A percentile compares a stretch with the other conserved stretches of the same genome.
Evolutionary conservation across 352 stramenopile genomes (phyloP).

Genomic region (Elongisporangium undulatum): DNA sequence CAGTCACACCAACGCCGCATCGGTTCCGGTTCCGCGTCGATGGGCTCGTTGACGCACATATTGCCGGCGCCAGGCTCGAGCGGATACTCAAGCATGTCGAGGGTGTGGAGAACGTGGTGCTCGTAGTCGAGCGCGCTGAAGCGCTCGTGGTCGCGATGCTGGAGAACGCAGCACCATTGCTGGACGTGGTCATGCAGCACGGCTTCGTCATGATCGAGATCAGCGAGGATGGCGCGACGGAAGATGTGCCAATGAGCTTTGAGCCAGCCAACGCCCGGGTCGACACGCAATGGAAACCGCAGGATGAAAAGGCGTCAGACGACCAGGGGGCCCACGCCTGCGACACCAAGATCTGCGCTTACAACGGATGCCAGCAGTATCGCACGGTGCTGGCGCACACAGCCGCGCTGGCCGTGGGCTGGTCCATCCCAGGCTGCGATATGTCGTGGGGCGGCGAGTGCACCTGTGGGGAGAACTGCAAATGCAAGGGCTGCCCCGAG

Average conservation of each 20-base stretch:
- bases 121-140: conserved; percentile 51
- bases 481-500: conserved; percentile 68
- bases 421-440: conserved; percentile 70
- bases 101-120: conserved; percentile 60
- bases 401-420: conserved; percentile 69
- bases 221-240: conserved; percentile 17
- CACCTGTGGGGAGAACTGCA: conserved; percentile 73
- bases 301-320: neutral
- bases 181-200: conserved; percentile 28
- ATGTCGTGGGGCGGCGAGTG: conserved; percentile 79
- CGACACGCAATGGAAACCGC: neutral
- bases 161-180: conserved; percentile 22
- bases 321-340: conserved; percentile 40
- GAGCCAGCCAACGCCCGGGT: neutral
- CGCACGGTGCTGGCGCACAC: conserved; percentile 74
- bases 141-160: conserved; percentile 57
- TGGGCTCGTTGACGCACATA: conserved; percentile 22
- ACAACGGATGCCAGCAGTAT: conserved; percentile 72
- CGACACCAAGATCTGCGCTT: conserved; percentile 53
- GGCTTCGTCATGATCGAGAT: conserved; percentile 55
- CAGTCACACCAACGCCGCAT: conserved; percentile 33
- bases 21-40: conserved; percentile 54
- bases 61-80: conserved; percentile 13
- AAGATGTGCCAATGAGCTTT: neutral
- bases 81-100: conserved; percentile 32